Base-by-base conservation (phyloP, 371 early-diverging fungal species). In the Zopfochytrium polystomum region DNA sequence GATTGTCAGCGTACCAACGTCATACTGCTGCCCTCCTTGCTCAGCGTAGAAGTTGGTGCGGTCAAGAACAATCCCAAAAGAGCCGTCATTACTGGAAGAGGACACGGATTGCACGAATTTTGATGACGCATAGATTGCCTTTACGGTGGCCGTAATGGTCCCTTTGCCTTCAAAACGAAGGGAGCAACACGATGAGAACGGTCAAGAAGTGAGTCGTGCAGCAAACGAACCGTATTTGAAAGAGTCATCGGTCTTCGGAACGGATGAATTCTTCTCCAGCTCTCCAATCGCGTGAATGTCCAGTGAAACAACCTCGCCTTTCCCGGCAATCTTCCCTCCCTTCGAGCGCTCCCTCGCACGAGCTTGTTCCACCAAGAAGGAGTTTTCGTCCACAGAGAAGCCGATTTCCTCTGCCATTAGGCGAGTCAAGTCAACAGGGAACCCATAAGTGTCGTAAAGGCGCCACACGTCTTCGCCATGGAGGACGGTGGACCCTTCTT, bases 391-490 rank as follows among this genome's bases (percentile, higher is more conserved):
- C 22, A 99, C 87, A 18, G 66, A 62, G 54, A 99, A 74, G 7
- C 91, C 92, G 70, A 87, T 89, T 76, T 99, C 99, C 72, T 96
- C 94, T 26, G 97, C 97, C 92, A 99, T 97, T 51, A 99, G 73
- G 62, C 90, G 88, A 6, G 99, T 99, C 58, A 99, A 80, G 79
- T 99, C 99, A 4, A 96, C 90, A 18, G 99, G 99, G 88, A 99
- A 99, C 52, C 99, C 99, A 74, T 92, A 99, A 18, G 99, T 99
- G 75, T 99, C 99, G 69, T 99, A 98, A 67, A 99, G 80, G 26
- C 93, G 84, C 95, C 98, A 99, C 23, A 92, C 97, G 76, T 95
- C 93, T 35, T 85, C 85, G 49, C 98, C 99, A 33, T 85, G 80
- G 47, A 98, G 75, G n/a, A 78, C 72, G 15, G 65, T 84, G 38